Evolutionary conservation across 257 asterid species (phyloP).

Genomic region (Fraxinus pennsylvanica): DNA sequence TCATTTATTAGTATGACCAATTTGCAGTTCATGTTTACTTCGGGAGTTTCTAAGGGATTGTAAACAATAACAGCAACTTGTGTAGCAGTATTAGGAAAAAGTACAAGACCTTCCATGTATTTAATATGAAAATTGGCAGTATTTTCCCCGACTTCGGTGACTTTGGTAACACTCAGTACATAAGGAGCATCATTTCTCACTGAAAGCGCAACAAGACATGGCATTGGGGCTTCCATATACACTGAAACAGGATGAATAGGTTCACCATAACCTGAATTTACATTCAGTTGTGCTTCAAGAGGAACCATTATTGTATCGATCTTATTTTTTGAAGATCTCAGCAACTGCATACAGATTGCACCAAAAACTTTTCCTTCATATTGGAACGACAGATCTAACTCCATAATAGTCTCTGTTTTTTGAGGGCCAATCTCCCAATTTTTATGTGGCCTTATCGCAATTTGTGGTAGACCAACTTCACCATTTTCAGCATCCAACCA

Average conservation of each 20-base stretch:
- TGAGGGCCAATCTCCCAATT: conserved; percentile 75
- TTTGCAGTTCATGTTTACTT: conserved; percentile 48
- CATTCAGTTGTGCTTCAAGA: conserved; percentile 63
- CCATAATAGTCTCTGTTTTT: conserved; percentile 54
- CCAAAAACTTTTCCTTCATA: conserved; percentile 59
- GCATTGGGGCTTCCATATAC: conserved; percentile 46
- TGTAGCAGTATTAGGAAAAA: conserved; percentile 62
- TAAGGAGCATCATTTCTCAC: conserved; percentile 53
- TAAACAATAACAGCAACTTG: conserved; percentile 60
- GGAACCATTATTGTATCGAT: conserved; percentile 68
- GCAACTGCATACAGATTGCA: conserved; percentile 60
- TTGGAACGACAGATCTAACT: conserved; percentile 57
- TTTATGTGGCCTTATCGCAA: conserved; percentile 60
- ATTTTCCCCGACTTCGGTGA: conserved; percentile 46
- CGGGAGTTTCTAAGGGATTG: conserved; percentile 30
- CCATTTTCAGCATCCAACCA: conserved; percentile 54
- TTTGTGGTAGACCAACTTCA: conserved; percentile 45
- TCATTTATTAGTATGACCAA: conserved; percentile 55
- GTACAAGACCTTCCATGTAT: conserved; percentile 63
- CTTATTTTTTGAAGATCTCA: conserved; percentile 52
- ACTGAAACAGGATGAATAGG: conserved; percentile 29
- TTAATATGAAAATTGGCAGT: conserved; percentile 51
- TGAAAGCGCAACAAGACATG: conserved; percentile 46
- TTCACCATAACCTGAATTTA: conserved; percentile 32
- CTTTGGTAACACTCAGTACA: conserved; percentile 50